Percentiles rank a stretch among this genome's conserved stretches.
Evolutionary conservation across 768 basidiomycete species (phyloP).

Genomic region (Tremella fuciformis): DNA sequence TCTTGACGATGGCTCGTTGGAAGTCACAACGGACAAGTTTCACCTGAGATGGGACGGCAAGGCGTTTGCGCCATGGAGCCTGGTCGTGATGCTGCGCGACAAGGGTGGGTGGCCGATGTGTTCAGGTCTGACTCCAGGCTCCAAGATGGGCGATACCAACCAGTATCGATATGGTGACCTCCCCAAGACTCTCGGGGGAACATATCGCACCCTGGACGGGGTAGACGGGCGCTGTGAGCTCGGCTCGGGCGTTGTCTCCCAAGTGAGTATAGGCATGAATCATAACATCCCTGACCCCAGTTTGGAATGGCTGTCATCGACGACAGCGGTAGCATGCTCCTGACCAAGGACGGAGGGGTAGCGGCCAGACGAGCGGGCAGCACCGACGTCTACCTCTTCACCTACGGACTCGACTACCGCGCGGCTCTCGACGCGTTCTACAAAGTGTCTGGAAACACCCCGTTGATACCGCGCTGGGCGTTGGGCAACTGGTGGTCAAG

Average conservation of each 20-base stretch:
- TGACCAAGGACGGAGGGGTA: constrained; percentile 26
- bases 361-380: constrained; percentile 10
- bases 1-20: constrained; percentile 14
- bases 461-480: constrained; percentile 30
- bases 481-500: constrained; percentile 40
- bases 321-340: constrained; percentile 30
- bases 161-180: neutral
- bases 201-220: constrained; percentile 30
- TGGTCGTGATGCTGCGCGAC: constrained; percentile 9
- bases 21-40: constrained; percentile 21
- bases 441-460: constrained; percentile 23
- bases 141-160: neutral
- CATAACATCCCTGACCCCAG: constrained; percentile 5
- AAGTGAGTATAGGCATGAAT: constrained; percentile 11
- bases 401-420: constrained; percentile 27
- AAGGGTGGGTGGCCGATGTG: constrained; percentile 9
- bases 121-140: neutral
- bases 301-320: constrained; percentile 26
- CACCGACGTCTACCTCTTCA: constrained; percentile 31
- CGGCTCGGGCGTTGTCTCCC: constrained; percentile 25
- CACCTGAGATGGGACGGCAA: constrained; percentile 27
- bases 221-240: constrained; percentile 26
- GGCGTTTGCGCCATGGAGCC: constrained; percentile 21
- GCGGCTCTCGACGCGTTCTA: constrained; percentile 26
- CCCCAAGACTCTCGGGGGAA: constrained; percentile 23